Percentiles rank a stretch among this genome's conserved stretches.
Conservation (phyloP, 1,284 basidiomycete genomes). For the Puccinia sorghi region DNA sequence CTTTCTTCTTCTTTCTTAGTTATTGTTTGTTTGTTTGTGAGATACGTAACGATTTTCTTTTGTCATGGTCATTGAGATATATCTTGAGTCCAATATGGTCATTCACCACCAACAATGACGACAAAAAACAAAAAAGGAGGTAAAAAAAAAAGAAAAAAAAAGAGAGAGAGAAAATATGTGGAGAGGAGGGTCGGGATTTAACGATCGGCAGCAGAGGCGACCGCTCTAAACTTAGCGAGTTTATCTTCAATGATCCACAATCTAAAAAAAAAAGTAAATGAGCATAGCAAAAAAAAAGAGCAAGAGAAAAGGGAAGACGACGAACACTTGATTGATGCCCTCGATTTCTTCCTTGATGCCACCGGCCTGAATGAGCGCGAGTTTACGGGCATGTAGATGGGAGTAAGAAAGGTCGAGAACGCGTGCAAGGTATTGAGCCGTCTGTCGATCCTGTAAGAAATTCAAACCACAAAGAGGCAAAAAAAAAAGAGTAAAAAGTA, state of each 20-base stretch:
- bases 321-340: slow-evolving; percentile 22
- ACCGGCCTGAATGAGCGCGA: background rate
- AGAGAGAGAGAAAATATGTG: too few species aligned
- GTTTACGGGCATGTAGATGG: background rate
- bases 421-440: slow-evolving; percentile 11
- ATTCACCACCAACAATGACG: too few species aligned
- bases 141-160: too few species aligned
- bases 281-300: background rate
- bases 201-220: background rate
- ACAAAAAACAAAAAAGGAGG: too few species aligned
- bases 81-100: too few species aligned
- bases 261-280: background rate
- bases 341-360: slow-evolving; percentile 16
- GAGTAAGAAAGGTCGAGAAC: slow-evolving; percentile 10
- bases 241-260: background rate
- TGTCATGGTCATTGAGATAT: too few species aligned
- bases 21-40: too few species aligned
- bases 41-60: too few species aligned
- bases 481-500: background rate
- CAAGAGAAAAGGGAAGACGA: background rate
- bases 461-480: background rate
- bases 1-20: too few species aligned
- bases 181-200: too few species aligned
- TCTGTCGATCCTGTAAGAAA: slow-evolving; percentile 16
- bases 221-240: background rate